A percentile compares a stretch with the other conserved stretches of the same genome.
phyloP scores from a whole-genome alignment of 257 asterid species.

The Ehretia macrophylla region DNA sequence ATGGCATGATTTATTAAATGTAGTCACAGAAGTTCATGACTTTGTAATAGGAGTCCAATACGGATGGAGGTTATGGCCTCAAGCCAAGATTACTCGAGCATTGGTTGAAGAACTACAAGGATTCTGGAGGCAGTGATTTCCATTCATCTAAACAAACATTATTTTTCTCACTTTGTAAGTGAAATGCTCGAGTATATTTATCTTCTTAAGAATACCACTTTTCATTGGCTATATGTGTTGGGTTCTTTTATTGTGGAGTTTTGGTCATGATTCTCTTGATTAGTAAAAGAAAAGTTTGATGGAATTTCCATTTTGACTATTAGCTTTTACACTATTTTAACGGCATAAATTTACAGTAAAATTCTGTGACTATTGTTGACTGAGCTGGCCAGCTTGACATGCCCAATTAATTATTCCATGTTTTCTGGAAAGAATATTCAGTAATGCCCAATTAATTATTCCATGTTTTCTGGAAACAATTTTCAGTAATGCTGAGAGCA shows the following conservation, averaged over 20 bases:
- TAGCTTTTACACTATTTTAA: too few relatives aligned
- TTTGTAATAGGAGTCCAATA: constrained; percentile 46
- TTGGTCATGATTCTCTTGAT: background rate
- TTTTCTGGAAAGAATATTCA: too few relatives aligned
- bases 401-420: too few relatives aligned
- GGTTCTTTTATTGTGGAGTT: background rate
- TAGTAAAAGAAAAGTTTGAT: background rate
- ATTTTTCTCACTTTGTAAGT: constrained; percentile 82
- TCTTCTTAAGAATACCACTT: background rate
- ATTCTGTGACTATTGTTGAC: too few relatives aligned
- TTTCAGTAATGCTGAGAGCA: too few relatives aligned
- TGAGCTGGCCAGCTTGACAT: too few relatives aligned
- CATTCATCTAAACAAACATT: constrained; percentile 55
- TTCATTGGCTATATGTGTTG: background rate
- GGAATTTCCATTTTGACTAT: too few relatives aligned
- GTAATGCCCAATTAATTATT: too few relatives aligned
- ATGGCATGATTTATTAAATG: background rate
- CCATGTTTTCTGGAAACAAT: too few relatives aligned
- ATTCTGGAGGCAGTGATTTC: constrained; percentile 60
- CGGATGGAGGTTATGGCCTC: constrained; percentile 37
- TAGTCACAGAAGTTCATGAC: background rate
- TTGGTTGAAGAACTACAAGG: constrained; percentile 60
- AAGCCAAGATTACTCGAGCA: constrained; percentile 69
- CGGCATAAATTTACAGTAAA: too few relatives aligned
- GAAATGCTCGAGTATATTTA: constrained; percentile 8